Base-by-base conservation (phyloP, 1,139 yeast genomes). In the Spathaspora sp. region DNA sequence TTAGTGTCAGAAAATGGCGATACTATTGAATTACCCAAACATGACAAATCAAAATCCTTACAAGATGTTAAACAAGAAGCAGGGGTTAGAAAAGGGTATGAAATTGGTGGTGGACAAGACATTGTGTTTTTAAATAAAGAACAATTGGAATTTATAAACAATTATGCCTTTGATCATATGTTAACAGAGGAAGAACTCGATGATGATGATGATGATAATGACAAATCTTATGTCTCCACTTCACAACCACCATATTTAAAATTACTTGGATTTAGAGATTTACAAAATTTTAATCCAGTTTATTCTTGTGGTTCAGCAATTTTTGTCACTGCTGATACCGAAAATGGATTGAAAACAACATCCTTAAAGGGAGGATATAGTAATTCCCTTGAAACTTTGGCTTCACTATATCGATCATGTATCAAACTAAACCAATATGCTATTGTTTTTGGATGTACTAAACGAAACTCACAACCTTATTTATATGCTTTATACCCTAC, bases 401-500 rank as follows among this genome's bases (percentile, higher is more conserved):
- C 87, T 1, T 76, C 91, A 0, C 67, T 93, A 7, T 87, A 82
- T 58, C 82, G 80, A 44, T 76, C 85, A 1, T 68, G 95, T 64
- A 59, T 69, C 3, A 72, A 72, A 43, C 69, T 77, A 43, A 57
- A 72, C 3, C 80, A 79, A 56, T 82, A 78, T 55, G 95, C 88
- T 0, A 65, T 93, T 8, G 77, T 86, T 1, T 88, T 90, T 82
- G 91, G 96, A 1, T 79, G 84, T 55, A 57, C 75, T 6, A 76
- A 84, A 49, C 67, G 63, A 42, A 74, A 72, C 50, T 66, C 89
- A 0, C 63, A 75, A 43, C 95, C 97, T 0, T 56, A 70, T 2
- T 54, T 88, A 42, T 86, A 76, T 56, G 80, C 85, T 0, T 57
- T 89, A 48, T 71, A 82, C 43, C 89, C 96, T 0, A 75, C 87